These are phyloP conservation scores for Tulasnella sp. DNA, from an alignment of 768 basidiomycete species.

Conservation along the genomic window DNA sequence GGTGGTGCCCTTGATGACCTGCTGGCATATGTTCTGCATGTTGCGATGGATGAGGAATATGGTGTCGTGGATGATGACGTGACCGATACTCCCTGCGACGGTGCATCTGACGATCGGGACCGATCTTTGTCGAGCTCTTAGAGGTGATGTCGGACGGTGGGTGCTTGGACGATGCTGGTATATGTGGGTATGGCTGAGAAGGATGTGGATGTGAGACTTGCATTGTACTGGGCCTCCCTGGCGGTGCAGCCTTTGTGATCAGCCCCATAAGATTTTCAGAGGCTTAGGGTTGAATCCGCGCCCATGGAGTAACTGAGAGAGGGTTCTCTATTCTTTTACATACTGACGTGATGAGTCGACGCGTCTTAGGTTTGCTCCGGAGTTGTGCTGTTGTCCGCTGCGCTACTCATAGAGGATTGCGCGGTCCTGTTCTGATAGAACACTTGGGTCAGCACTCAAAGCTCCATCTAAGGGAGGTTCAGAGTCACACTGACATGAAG, in stretches of 20 bases:
- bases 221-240: background rate
- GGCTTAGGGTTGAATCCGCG: too few species aligned
- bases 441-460: background rate
- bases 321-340: too few species aligned
- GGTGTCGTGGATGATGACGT: background rate
- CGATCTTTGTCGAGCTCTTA: background rate
- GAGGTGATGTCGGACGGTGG: background rate
- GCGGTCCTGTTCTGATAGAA: conserved; percentile 1
- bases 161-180: background rate
- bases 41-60: background rate
- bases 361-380: conserved; percentile 12
- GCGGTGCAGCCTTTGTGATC: conserved; percentile 10
- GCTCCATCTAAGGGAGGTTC: background rate
- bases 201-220: conserved; percentile 5
- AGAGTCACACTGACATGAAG: conserved; percentile 13
- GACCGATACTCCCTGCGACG: background rate
- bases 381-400: conserved; percentile 13
- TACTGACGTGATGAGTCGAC: background rate
- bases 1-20: too few species aligned
- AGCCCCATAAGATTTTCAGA: too few species aligned
- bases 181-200: background rate
- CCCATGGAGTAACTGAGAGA: too few species aligned
- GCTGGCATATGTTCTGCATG: background rate
- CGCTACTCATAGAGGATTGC: conserved; percentile 9
- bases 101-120: conserved; percentile 8